Percentiles rank a stretch among this genome's conserved stretches.
Conservation (phyloP, 345 rosid genomes). For the Stellera chamaejasme region DNA sequence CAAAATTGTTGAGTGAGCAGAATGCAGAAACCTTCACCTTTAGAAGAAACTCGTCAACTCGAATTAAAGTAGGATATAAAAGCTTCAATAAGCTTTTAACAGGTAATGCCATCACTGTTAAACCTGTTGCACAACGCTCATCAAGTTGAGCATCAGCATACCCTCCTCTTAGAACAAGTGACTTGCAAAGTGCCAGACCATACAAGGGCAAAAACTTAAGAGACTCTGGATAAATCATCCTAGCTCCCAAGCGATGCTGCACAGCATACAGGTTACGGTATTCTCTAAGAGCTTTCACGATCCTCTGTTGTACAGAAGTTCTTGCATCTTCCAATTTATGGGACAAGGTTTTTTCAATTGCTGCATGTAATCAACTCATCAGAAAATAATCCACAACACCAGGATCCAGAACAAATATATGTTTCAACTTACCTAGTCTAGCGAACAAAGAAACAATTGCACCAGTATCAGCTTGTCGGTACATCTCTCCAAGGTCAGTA, state of each 20-base stretch:
- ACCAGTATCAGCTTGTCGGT: slow-evolving; percentile 88
- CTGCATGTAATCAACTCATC: slow-evolving; percentile 37
- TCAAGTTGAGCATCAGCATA: slow-evolving; percentile 82
- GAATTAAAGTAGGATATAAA: slow-evolving; percentile 77
- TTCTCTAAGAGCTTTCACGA: slow-evolving; percentile 86
- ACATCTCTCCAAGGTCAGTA: slow-evolving; percentile 93
- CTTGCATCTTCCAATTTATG: slow-evolving; percentile 94
- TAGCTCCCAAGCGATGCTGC: slow-evolving; percentile 92
- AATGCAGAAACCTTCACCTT: slow-evolving; percentile 39
- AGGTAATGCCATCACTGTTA: slow-evolving; percentile 94
- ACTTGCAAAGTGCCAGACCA: slow-evolving; percentile 81
- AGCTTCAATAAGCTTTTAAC: slow-evolving; percentile 79
- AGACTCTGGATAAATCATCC: slow-evolving; percentile 94
- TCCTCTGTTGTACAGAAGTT: slow-evolving; percentile 60
- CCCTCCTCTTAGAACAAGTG: slow-evolving; percentile 82
- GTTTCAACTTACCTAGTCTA: slow-evolving; percentile 60
- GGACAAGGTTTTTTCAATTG: slow-evolving; percentile 84
- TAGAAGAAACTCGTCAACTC: slow-evolving; percentile 72
- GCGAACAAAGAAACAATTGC: slow-evolving; percentile 75
- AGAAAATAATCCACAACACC: slow-evolving; percentile 11
- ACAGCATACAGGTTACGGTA: slow-evolving; percentile 83
- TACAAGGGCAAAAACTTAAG: slow-evolving; percentile 74
- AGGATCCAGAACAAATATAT: slow-evolving; percentile 13
- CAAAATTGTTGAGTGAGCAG: background rate
- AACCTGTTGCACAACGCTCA: slow-evolving; percentile 91